Base-by-base conservation (phyloP, 805 yeast species). In the Maudiozyma serrabonitensis region DNA sequence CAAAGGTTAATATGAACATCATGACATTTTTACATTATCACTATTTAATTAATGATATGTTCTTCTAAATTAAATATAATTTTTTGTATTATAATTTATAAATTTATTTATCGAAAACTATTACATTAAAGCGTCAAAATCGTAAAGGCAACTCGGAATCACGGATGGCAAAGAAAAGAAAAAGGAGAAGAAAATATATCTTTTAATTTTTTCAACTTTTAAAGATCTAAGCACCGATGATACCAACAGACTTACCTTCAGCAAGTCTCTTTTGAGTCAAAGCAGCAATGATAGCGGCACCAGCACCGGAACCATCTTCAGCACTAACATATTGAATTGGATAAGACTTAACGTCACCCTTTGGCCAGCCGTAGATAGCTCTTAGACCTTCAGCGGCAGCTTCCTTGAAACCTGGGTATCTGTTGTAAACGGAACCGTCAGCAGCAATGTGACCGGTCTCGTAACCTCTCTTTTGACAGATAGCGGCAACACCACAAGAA, bases 301-400 rank as follows among this genome's bases (percentile, higher is more conserved):
- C 99, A 45, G 87, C 96, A 74, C 98, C 98, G 38, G 93, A 84
- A 61, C 99, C 99, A 73, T 93, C 99, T 73, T 91, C 96, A 56
- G 99, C 98, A 51, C 95, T 86, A 40, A 84, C 87, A 58, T 90
- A 81, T 55, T 76, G 71, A 63, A 93, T 82, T 56, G 98, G 98
- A 68, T 88, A 88, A 41, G 68, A 66, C 45, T 69, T 61, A 47
- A 69, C 67, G 46, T 66, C 64, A 53, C 64, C 69, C 38, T 70
- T 64, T 34, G 57, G 55, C 96, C 96, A 91, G 56, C 75, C 91
- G 63, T 87, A 87, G 60, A 91, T 88, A 65, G 89, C 97, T 69
- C 82, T 81, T 66, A 91, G 77, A 51, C 87, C 96, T 64, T 76
- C 75, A 45, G 95, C 95, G 35, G 95, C 96, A 64, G 96, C 80